These are phyloP conservation scores for Colletotrichum falcatum DNA, from an alignment of 2,329 filamentous ascomycete genomes.

Conservation along the genomic window DNA sequence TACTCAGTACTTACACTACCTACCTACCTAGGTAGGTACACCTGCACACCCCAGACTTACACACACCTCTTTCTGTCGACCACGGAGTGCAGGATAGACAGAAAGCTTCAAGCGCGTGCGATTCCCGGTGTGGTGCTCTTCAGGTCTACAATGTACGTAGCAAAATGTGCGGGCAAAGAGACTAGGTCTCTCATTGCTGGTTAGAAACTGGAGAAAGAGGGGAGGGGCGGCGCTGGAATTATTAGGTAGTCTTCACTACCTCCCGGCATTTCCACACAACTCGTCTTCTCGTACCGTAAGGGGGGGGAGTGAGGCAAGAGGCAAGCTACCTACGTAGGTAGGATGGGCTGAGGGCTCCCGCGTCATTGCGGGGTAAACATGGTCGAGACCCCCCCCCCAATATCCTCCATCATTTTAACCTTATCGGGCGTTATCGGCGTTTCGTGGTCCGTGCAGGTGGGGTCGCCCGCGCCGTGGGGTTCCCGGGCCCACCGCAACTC, in stretches of 20 bases:
- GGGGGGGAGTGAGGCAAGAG: not conserved
- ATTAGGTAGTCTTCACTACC: not conserved
- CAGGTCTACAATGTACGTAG: not conserved
- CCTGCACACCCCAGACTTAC: not conserved
- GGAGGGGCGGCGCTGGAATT: not conserved
- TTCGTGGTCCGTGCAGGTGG: not conserved
- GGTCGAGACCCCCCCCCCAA: constrained; percentile 11
- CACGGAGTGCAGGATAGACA: not conserved
- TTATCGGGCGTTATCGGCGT: constrained; percentile 32
- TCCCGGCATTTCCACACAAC: not conserved
- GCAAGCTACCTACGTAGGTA: not conserved
- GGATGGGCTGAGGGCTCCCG: not conserved
- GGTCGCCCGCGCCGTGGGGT: not conserved
- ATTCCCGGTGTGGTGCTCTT: not conserved
- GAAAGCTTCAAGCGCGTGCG: not conserved
- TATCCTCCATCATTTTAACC: not conserved
- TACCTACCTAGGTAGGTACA: not conserved
- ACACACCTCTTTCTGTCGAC: not conserved
- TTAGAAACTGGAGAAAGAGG: not conserved
- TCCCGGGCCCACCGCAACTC: constrained; percentile 25
- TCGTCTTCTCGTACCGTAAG: not conserved
- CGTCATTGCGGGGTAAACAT: constrained; percentile 39
- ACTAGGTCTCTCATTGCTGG: not conserved
- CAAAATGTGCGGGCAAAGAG: not conserved
- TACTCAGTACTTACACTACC: no score